Evolutionary conservation across 495 filamentous ascomycete species (phyloP).

Genomic region (Penicillium paradoxum): DNA sequence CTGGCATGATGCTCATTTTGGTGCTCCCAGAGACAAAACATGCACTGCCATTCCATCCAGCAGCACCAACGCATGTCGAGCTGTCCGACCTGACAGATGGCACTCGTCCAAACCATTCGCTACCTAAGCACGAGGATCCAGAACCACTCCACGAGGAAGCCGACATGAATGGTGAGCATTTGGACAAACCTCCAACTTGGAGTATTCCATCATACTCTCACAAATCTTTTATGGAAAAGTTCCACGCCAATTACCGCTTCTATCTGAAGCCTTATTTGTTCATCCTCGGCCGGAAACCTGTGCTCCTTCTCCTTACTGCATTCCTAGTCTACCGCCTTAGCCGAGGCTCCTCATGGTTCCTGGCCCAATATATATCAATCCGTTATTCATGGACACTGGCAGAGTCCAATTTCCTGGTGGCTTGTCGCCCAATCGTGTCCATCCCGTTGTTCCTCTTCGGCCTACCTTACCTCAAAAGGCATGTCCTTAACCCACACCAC

Average conservation of each 20-base stretch:
- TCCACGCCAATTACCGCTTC: conserved; percentile 16
- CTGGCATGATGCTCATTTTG: conserved; percentile 36
- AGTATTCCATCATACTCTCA: conserved; percentile 17
- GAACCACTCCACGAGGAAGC: conserved; percentile 17
- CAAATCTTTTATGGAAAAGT: conserved; percentile 16
- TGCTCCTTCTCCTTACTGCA: conserved; percentile 43
- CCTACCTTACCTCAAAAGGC: conserved; percentile 37
- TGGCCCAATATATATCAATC: conserved; percentile 54
- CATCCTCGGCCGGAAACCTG: conserved; percentile 38
- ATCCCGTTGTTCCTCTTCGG: conserved; percentile 48
- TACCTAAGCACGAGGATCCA: conserved; percentile 11
- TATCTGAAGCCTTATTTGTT: conserved; percentile 40
- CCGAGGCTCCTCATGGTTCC: conserved; percentile 46
- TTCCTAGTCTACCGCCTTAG: conserved; percentile 51
- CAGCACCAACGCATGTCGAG: conserved; percentile 24
- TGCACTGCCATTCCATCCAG: conserved; percentile 11
- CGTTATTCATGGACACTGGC: conserved; percentile 53
- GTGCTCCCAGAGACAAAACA: conserved; percentile 54
- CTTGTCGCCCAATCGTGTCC: conserved; percentile 45
- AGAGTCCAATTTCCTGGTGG: conserved; percentile 50
- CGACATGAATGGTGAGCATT: conserved; percentile 11
- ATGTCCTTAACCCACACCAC: conserved; percentile 10
- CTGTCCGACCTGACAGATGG: conserved; percentile 27
- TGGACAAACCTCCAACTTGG: conserved; percentile 16
- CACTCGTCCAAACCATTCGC: conserved; percentile 8